phyloP scores from a whole-genome alignment of 257 asterid genomes.

The Solanum appendiculatum region DNA sequence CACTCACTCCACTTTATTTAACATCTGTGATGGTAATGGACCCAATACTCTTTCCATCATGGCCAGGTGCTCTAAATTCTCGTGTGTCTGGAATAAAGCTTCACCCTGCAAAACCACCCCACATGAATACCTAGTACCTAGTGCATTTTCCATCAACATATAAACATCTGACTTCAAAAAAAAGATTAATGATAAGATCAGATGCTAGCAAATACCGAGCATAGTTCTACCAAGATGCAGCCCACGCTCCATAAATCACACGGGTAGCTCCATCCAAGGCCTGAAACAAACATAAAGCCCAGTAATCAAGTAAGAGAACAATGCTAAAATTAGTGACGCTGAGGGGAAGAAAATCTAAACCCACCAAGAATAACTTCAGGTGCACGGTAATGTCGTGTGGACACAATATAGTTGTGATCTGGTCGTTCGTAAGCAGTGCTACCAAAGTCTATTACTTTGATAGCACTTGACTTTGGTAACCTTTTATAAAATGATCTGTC shows the following conservation, averaged over 20 bases:
- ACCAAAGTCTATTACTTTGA: slow-evolving; percentile 47
- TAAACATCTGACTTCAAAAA: not conserved
- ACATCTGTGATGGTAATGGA: slow-evolving; percentile 31
- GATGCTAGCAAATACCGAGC: slow-evolving; percentile 27
- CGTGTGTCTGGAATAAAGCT: slow-evolving; percentile 49
- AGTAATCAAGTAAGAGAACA: not conserved
- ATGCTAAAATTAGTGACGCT: not conserved
- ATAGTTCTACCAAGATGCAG: slow-evolving; percentile 40
- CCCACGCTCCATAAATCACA: slow-evolving; percentile 53
- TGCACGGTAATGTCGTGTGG: slow-evolving; percentile 47
- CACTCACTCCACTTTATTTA: slow-evolving; percentile 41
- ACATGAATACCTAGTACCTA: not conserved
- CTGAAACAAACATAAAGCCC: slow-evolving; percentile 6
- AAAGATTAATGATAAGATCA: not conserved
- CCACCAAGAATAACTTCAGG: slow-evolving; percentile 33
- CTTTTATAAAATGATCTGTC: slow-evolving; percentile 29
- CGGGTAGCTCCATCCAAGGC: slow-evolving; percentile 48
- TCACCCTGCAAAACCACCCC: slow-evolving; percentile 30
- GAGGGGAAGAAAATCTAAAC: not conserved
- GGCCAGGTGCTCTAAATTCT: slow-evolving; percentile 43
- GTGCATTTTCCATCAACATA: not conserved
- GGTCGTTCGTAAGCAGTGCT: slow-evolving; percentile 40
- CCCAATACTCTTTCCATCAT: slow-evolving; percentile 53
- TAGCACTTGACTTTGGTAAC: slow-evolving; percentile 42
- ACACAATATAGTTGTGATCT: slow-evolving; percentile 42